Percentiles rank a stretch among this genome's conserved stretches.
phyloP scores from a whole-genome alignment of 2,329 filamentous ascomycete genomes.

The Cladophialophora yegresii region DNA sequence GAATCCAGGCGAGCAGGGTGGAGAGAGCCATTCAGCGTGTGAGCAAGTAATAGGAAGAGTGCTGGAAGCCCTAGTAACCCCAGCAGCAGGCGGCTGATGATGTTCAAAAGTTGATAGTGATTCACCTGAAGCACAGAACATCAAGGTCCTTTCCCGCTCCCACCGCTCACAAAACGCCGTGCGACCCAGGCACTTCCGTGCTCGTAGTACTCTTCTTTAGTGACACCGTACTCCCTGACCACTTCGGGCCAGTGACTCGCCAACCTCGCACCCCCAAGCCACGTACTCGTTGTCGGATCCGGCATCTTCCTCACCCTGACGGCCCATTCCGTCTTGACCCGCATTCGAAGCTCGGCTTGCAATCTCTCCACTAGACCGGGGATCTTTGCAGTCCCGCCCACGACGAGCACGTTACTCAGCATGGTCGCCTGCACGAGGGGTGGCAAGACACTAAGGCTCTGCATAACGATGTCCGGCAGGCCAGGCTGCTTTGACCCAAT shows the following conservation, averaged over 20 bases:
- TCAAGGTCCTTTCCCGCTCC: slow-evolving; percentile 5
- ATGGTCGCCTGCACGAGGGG: slow-evolving; percentile 81
- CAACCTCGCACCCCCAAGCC: slow-evolving; percentile 79
- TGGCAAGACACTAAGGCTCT: slow-evolving; percentile 73
- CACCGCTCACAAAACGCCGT: slow-evolving; percentile 60
- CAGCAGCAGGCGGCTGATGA: background rate
- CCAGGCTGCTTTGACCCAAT: slow-evolving; percentile 82
- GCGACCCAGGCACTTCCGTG: slow-evolving; percentile 74
- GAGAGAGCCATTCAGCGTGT: background rate
- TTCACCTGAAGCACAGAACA: background rate
- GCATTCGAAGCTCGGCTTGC: slow-evolving; percentile 67
- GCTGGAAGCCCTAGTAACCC: background rate
- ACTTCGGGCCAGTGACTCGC: slow-evolving; percentile 64
- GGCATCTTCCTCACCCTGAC: slow-evolving; percentile 70
- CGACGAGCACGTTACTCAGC: slow-evolving; percentile 81
- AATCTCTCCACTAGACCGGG: slow-evolving; percentile 79
- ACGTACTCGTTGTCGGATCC: slow-evolving; percentile 79
- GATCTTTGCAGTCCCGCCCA: slow-evolving; percentile 81
- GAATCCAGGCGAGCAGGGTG: background rate
- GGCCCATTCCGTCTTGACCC: slow-evolving; percentile 73
- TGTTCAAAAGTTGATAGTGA: background rate
- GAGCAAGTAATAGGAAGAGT: background rate
- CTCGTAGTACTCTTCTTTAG: slow-evolving; percentile 87
- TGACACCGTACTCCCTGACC: slow-evolving; percentile 70
- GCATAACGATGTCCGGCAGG: slow-evolving; percentile 76